phyloP scores from a whole-genome alignment of 2,329 filamentous ascomycete species.

The Penicillium vulpinum region DNA sequence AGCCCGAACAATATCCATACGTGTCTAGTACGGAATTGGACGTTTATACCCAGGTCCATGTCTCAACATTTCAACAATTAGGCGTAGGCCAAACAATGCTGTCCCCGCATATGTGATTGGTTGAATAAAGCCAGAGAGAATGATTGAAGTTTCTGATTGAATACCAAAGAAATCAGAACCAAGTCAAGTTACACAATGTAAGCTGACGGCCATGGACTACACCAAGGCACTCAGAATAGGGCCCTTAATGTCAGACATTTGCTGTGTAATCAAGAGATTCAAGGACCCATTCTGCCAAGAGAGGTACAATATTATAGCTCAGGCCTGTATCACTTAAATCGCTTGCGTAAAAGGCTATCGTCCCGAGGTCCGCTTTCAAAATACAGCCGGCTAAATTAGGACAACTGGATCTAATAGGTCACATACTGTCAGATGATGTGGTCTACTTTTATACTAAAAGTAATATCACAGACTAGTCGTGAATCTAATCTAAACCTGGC shows the following conservation, averaged over 20 bases:
- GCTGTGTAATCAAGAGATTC: neutral
- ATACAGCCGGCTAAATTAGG: neutral
- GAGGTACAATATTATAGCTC: neutral
- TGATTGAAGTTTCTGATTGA: neutral
- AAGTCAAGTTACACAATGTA: neutral
- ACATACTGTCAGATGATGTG: neutral
- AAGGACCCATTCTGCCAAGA: neutral
- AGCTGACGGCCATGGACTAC: neutral
- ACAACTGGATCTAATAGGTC: neutral
- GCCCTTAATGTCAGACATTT: neutral
- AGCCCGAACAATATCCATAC: neutral
- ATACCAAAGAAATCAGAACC: no score
- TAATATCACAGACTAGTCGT: neutral
- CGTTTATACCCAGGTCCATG: neutral
- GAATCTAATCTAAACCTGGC: neutral
- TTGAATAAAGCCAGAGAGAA: neutral
- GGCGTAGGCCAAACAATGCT: neutral
- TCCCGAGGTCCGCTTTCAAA: neutral
- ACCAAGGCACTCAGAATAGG: neutral
- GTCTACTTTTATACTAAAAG: neutral
- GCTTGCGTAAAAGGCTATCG: neutral
- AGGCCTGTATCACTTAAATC: neutral
- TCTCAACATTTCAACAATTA: neutral
- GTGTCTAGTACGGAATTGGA: neutral
- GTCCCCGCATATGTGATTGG: neutral